Evolutionary conservation across 176 grass and related monocot genomes (phyloP), one percentile per base, ranked within the genome.

Genomic region (Dendrocalamus sinicus): DNA sequence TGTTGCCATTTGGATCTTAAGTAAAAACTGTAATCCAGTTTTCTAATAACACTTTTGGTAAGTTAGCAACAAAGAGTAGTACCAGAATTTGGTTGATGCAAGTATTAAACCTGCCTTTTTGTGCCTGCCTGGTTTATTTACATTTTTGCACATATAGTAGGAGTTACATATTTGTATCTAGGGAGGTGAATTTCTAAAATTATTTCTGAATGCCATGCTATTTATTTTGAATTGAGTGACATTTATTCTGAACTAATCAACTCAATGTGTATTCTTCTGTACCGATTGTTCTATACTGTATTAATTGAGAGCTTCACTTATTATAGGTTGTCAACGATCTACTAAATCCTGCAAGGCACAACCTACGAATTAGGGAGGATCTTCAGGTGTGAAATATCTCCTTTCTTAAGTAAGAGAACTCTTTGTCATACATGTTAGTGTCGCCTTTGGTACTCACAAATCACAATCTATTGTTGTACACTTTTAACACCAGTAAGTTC

Each of bases 321-420:
- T 78, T 39, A 39, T 39, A 91, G 89, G 91, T 97, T 76, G 91
- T 92, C 51, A 97, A 97, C 72, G 92, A 97, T 92, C 88, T 97
- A 41, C 90, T 97, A 48, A 94, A 97, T 76, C 94, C 94, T 82
- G 84, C 94, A 78, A 86, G 88, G 47, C 86, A 97, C 80, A 97
- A 97, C 73, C 86, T 97, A 82, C 80, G 90, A 86, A 89, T 94
- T 65, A 92, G 92, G 67, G 94, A 94, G 86, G 92, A 97, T 79
- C 67, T 88, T 85, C 94, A 97, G 94, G 94, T 97, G 26, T 45
- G 70, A 76, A 48, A 70, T 80, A 39, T 39, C 37, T 39, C 37
- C 37, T 39, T 39, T 39, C 4, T 39, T 39, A 32, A 85, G 66
- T 79, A 89, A 74, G 14, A 59, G 46, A 73, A 73, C 12, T 32